Evolutionary conservation across 768 basidiomycete genomes (phyloP).

Genomic region (Gymnopilus junonius): DNA sequence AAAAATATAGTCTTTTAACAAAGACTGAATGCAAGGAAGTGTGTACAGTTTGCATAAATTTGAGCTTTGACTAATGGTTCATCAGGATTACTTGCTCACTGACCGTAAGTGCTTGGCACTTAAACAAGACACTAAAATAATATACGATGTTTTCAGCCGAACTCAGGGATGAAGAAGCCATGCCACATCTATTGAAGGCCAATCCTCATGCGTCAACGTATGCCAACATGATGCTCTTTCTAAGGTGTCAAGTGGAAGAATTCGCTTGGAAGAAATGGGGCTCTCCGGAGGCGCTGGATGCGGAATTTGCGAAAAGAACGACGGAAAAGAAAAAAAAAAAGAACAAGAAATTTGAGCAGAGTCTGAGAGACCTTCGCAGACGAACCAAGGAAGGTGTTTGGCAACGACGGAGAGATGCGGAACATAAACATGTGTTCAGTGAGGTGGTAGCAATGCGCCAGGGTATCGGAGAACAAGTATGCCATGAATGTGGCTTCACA

Average conservation of each 20-base stretch:
- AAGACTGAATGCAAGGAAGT: slow-evolving; percentile 99
- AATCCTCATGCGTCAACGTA: slow-evolving; percentile 96
- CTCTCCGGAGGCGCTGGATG: slow-evolving; percentile 86
- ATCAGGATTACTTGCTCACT: slow-evolving; percentile 91
- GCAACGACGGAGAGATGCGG: slow-evolving; percentile 84
- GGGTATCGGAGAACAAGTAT: slow-evolving; percentile 71
- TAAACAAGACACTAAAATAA: neutral
- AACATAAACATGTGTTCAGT: slow-evolving; percentile 88
- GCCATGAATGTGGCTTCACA: slow-evolving; percentile 89
- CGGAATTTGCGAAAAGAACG: slow-evolving; percentile 80
- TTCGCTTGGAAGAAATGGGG: slow-evolving; percentile 99
- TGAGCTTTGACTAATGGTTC: neutral
- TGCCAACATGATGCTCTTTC: slow-evolving; percentile 99
- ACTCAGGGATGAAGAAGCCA: slow-evolving; percentile 85
- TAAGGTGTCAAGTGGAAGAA: slow-evolving; percentile 92
- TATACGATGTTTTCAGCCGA: slow-evolving; percentile 62
- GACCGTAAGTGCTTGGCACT: slow-evolving; percentile 63
- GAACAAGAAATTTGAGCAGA: slow-evolving; percentile 94
- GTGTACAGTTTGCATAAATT: slow-evolving; percentile 18
- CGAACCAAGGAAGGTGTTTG: slow-evolving; percentile 89
- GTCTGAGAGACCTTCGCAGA: slow-evolving; percentile 80
- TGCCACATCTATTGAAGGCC: slow-evolving; percentile 92
- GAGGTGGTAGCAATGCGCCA: slow-evolving; percentile 54
- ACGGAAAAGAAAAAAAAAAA: slow-evolving; percentile 88
- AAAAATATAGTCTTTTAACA: slow-evolving; percentile 92